A percentile compares a stretch with the other conserved stretches of the same genome.
phyloP scores from a whole-genome alignment of 768 basidiomycete genomes.

The Trametes maxima region DNA sequence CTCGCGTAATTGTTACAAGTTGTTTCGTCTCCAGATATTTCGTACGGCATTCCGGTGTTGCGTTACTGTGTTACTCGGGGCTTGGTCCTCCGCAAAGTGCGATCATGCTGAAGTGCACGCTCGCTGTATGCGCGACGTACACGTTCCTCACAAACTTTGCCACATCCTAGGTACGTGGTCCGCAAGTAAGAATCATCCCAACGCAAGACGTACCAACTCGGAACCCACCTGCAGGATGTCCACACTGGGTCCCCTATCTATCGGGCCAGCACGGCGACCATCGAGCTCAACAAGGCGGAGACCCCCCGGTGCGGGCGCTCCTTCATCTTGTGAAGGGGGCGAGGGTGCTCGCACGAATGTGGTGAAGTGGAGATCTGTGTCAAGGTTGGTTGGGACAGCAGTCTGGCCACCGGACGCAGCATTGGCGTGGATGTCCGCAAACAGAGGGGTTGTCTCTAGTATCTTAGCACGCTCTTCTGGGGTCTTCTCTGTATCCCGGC shows the following conservation, averaged over 20 bases:
- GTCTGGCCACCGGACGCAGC: constrained; percentile 74
- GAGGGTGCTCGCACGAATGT: constrained; percentile 77
- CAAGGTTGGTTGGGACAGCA: constrained; percentile 57
- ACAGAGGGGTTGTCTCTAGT: constrained; percentile 75
- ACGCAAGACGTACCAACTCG: too few species aligned
- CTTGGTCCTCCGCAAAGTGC: constrained; percentile 41
- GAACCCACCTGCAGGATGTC: constrained; percentile 56
- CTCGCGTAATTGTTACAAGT: too few species aligned
- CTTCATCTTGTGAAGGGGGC: constrained; percentile 37
- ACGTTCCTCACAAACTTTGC: constrained; percentile 61
- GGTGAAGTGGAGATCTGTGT: constrained; percentile 85
- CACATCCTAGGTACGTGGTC: constrained; percentile 51
- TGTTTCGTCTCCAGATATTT: too few species aligned
- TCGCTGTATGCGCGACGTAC: constrained; percentile 56
- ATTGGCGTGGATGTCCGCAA: constrained; percentile 75
- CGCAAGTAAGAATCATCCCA: constrained; percentile 34
- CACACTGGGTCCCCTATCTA: constrained; percentile 71
- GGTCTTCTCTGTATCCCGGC: constrained; percentile 51
- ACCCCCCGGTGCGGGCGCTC: constrained; percentile 16
- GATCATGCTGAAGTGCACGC: constrained; percentile 69
- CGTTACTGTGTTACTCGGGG: constrained; percentile 18
- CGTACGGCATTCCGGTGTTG: too few species aligned
- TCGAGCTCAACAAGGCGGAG: constrained; percentile 80
- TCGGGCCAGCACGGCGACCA: constrained; percentile 73
- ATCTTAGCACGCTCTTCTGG: constrained; percentile 74